phyloP scores from a whole-genome alignment of 1,284 basidiomycete species.

The Sphagnurus paluster region DNA sequence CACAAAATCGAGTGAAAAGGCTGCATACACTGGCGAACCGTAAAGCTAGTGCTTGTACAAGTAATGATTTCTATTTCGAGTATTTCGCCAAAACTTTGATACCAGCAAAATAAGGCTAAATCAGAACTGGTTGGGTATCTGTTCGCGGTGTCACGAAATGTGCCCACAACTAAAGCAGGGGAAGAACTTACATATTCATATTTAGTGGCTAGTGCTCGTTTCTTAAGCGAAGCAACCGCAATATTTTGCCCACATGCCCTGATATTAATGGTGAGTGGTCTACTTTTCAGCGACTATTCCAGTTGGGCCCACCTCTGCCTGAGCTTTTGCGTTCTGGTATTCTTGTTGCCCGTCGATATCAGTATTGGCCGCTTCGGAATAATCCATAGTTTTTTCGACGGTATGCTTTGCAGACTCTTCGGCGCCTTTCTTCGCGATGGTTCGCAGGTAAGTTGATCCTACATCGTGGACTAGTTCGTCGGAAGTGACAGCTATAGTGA shows the following conservation, averaged over 20 bases:
- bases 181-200: too few relatives aligned
- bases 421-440: slow-evolving; percentile 24
- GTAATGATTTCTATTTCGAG: too few relatives aligned
- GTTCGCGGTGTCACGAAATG: too few relatives aligned
- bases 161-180: too few relatives aligned
- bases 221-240: slow-evolving; percentile 25
- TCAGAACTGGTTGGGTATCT: too few relatives aligned
- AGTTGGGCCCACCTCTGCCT: slow-evolving; percentile 24
- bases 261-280: not conserved
- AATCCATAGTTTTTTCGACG: slow-evolving; percentile 23
- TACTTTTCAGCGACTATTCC: not conserved
- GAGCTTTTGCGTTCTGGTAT: slow-evolving; percentile 25
- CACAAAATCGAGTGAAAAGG: too few relatives aligned
- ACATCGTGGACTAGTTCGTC: slow-evolving; percentile 13
- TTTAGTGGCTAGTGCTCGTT: too few relatives aligned
- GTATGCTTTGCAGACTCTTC: slow-evolving; percentile 23
- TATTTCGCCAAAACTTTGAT: too few relatives aligned
- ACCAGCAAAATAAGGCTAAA: too few relatives aligned
- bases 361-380: slow-evolving; percentile 21
- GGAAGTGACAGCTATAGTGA: not conserved
- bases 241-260: slow-evolving; percentile 30
- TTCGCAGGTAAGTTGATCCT: slow-evolving; percentile 18
- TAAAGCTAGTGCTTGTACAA: too few relatives aligned
- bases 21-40: too few relatives aligned
- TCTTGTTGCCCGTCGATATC: slow-evolving; percentile 23